Evolutionary conservation across 345 rosid genomes (phyloP), one percentile per base, ranked within the genome.

Genomic region (Syzygium aqueum): DNA sequence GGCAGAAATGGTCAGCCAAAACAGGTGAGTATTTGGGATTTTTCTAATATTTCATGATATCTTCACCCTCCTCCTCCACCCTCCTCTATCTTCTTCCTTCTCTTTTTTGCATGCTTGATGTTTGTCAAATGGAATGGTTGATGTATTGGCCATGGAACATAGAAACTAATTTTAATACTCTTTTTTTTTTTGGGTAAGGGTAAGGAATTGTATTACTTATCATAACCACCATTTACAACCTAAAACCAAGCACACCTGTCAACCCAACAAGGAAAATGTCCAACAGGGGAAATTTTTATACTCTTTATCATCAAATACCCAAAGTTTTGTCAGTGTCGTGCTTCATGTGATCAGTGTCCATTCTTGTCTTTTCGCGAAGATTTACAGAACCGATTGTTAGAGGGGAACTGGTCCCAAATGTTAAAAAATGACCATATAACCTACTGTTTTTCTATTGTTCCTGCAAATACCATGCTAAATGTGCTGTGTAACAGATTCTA

Each of bases 1-100:
- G 93, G 93, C 50, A 91, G 87, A 89, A 90, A 91, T 92, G 92
- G 91, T 82, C 92, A 91, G 86, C 90, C 91, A 27, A 92, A 92
- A 63, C 91, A 92, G 93, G 94, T 92, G 33, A 63, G 67, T 50
- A 14, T 53, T 57, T 53, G 52, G 30, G 9, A 77, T 19, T 40
- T 87, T 67, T 54, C 59, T 22, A 19, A 54, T 73, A 73, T 19
- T 37, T 61, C 11, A n/a, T 85, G 17, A 37, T 40, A 46, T 50
- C 37, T 51, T 86, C 27, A 13, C 30, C 17, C 8, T 52, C 19
- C 43, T 53, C 27, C 23, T 85, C 49, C 46, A 85, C 25, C 16
- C 49, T 23, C 61, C 53, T 53, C 43, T 59, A 8, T 56, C 77
- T 56, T 56, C 56, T 33, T 85, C 28, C 49, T 37, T 25, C 23